Conservation (phyloP, 176 grass and related monocot genomes). For the Carex littledalei region DNA sequence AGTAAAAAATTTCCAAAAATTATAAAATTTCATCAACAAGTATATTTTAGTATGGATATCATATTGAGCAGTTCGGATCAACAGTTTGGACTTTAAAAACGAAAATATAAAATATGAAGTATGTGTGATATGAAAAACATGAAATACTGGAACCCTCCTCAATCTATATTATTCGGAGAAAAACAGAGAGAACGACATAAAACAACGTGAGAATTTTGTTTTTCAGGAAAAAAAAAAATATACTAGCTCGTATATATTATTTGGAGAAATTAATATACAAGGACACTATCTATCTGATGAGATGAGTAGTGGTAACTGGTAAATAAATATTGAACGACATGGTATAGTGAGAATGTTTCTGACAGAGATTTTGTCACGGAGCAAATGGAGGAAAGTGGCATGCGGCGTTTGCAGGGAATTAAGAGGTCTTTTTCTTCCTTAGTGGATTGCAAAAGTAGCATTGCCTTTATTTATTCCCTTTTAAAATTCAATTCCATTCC, state of each 20-base stretch:
- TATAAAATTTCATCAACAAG: too few species aligned
- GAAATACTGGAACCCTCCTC: too few species aligned
- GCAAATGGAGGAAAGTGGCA: slow-evolving; percentile 17
- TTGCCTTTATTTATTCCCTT: slow-evolving; percentile 1
- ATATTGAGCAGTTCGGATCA: too few species aligned
- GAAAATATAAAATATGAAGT: too few species aligned
- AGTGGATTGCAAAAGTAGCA: slow-evolving; percentile 12
- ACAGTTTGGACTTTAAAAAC: too few species aligned
- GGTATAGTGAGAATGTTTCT: not conserved
- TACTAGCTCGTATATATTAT: not conserved
- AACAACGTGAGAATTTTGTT: too few species aligned
- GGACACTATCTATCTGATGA: not conserved
- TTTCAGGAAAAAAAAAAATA: too few species aligned
- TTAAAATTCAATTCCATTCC: not conserved
- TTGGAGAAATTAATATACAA: not conserved
- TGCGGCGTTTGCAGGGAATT: slow-evolving; percentile 14
- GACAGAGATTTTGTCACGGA: slow-evolving; percentile 14
- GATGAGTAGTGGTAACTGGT: not conserved
- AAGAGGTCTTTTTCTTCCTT: slow-evolving; percentile 22
- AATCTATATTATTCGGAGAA: too few species aligned
- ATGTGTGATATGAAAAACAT: too few species aligned
- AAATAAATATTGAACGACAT: not conserved
- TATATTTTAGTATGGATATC: too few species aligned
- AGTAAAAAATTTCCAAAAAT: too few species aligned
- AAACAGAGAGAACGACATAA: too few species aligned